These are phyloP conservation scores for Cytospora piceae DNA, from an alignment of 2,329 filamentous ascomycete species.

Conservation along the genomic window DNA sequence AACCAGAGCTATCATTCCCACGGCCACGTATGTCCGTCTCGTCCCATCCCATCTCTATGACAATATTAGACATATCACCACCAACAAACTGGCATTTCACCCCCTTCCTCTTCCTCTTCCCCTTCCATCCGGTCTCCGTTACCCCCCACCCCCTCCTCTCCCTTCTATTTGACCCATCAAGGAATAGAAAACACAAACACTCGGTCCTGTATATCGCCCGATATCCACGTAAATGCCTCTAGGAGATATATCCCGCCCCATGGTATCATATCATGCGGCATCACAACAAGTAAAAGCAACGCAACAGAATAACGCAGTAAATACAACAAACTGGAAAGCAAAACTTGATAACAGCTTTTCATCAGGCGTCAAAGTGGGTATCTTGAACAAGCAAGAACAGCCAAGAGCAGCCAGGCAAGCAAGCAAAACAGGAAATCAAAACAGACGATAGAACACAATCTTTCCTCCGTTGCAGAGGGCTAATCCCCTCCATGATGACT, in stretches of 20 bases:
- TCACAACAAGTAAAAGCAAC: not conserved
- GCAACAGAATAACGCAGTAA: not conserved
- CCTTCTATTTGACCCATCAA: not conserved
- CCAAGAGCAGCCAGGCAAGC: conserved; percentile 17
- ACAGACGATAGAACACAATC: conserved; percentile 11
- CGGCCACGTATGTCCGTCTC: not conserved
- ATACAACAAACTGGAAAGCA: not conserved
- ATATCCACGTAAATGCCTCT: conserved; percentile 2
- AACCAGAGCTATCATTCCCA: not conserved
- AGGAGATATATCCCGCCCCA: conserved; percentile 3
- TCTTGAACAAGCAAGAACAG: conserved; percentile 32
- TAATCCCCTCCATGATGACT: not conserved
- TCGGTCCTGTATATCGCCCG: not conserved
- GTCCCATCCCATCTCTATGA: not conserved
- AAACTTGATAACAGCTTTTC: conserved; percentile 9
- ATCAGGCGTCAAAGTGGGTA: conserved; percentile 34
- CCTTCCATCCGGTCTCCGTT: not conserved
- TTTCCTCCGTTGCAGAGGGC: not conserved
- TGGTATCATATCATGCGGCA: conserved; percentile 6
- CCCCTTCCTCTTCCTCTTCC: not conserved
- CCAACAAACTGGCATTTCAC: not conserved
- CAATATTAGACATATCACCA: not conserved
- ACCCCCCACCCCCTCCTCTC: not conserved
- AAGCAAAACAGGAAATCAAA: conserved; percentile 21
- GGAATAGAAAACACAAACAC: not conserved